Evolutionary conservation across 345 rosid genomes (phyloP), one percentile per base, ranked within the genome.

Genomic region (Abelmoschus esculentus): DNA sequence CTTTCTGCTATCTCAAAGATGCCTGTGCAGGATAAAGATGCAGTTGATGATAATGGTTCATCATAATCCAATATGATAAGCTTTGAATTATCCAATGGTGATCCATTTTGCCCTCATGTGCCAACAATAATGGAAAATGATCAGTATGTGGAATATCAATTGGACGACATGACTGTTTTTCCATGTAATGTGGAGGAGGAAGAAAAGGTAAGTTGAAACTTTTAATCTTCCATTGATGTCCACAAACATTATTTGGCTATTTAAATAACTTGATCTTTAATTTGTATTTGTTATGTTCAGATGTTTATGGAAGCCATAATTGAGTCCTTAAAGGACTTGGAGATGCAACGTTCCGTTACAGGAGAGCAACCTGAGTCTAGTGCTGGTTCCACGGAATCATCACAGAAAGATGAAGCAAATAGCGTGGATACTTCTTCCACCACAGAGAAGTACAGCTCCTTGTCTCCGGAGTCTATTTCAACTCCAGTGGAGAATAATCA

Each of bases 291-390:
- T 61, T 55, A 69, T 14, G 67, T 69, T 67, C 86, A 89, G 98
- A 93, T 93, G 98, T 72, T 90, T 65, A 83, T 89, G 96, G 92
- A 87, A 81, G 97, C 97, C 3, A 80, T 89, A 70, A 82, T 86
- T 61, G 81, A 84, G 74, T 86, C 96, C 14, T 71, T 90, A 32
- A 86, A 85, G 77, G 97, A 89, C 69, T 13, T 86, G 72, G 86
- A 87, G 76, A 53, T 73, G 34, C 83, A 12, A 70, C 74, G 49
- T 14, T 76, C 76, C 31, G 50, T 65, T 36, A 59, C 75, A 34
- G 75, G 72, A 75, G 78, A 77, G 75, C 72, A 75, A 31, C 75
- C 76, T n/a, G 60, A 5, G 54, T 80, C 32, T 10, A 62, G 76
- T 57, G 38, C 67, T n/a, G 80, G 73, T 56, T 65, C 79, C 67